Evolutionary conservation across 1,139 yeast species (phyloP), one percentile per base, ranked within the genome.

Genomic region (Yamadazyma spencermartinsiae): DNA sequence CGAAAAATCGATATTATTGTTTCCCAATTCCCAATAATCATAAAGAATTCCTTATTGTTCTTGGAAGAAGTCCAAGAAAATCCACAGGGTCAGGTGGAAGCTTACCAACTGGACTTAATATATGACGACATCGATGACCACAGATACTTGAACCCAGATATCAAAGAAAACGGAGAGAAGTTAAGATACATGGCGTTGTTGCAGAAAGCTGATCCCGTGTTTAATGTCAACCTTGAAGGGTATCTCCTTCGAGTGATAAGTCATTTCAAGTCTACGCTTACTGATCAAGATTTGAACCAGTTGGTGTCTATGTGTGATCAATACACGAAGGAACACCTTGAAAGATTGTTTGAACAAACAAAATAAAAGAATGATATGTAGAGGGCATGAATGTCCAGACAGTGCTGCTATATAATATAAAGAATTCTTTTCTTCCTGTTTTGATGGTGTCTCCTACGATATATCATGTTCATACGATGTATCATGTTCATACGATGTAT

Each of bases 51-150:
- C 61, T 72, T 84, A 9, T 74, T 74, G 39, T 70, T 85, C 44
- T 57, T 86, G 37, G 96, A 88, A 51, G 96, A 88, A 54, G 71
- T 84, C 10, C 80, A 82, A 40, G 95, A 86, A 49, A 60, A 68
- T 6, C 61, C 52, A 11, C 64, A 66, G 12, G 90, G 90, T 0
- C 78, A 74, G 37, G 79, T 87, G 49, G 79, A 72, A 36, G 76
- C 71, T n/a, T 85, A 84, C 52, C 80, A 78, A 45, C 72, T 72
- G 34, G 77, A 79, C 44, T 78, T 77, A 41, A 59, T 71, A 0
- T 79, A 77, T 43, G 82, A 78, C 36, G 76, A 72, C 40, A 65
- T 72, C 20, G 73, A 72, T 46, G 80, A 77, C 42, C 68, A 67
- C 45, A 61, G 72, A 21, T 73, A 71, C 45, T 55, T 72, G 35